phyloP scores from a whole-genome alignment of 768 basidiomycete species.

The Lactarius psammicola region DNA sequence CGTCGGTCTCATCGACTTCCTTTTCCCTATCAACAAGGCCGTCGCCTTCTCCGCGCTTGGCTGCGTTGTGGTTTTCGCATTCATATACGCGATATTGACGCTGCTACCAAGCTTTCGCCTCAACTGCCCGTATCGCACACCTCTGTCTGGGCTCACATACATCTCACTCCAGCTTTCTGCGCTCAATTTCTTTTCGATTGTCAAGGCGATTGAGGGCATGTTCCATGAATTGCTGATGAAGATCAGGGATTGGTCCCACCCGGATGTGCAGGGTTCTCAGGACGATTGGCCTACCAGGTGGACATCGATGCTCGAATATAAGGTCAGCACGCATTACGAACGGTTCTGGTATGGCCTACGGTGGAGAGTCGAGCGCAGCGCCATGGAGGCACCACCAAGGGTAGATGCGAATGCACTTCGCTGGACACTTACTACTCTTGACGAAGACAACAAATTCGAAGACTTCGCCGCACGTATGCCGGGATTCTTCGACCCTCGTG shows the following conservation, averaged over 20 bases:
- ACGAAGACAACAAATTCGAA: not conserved
- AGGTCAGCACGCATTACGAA: not conserved
- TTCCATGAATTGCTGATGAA: not conserved
- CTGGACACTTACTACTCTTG: not conserved
- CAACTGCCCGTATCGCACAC: not conserved
- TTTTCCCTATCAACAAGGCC: not conserved
- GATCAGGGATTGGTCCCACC: not conserved
- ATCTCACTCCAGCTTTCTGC: not conserved
- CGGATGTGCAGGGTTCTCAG: not conserved
- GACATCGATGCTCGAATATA: not conserved
- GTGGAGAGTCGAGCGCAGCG: not conserved
- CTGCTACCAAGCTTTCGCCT: not conserved
- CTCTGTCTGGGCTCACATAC: not conserved
- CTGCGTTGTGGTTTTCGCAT: not conserved
- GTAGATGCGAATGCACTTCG: not conserved
- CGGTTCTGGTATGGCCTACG: not conserved
- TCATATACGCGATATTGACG: not conserved
- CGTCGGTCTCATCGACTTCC: not conserved
- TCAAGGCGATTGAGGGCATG: not conserved
- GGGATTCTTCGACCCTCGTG: not conserved
- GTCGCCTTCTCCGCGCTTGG: not conserved
- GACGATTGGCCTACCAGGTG: not conserved
- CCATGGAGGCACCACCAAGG: not conserved
- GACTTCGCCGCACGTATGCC: not conserved
- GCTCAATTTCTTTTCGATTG: not conserved